Evolutionary conservation across 345 rosid genomes (phyloP), one percentile per base, ranked within the genome.

Genomic region (Cochlearia excelsa): DNA sequence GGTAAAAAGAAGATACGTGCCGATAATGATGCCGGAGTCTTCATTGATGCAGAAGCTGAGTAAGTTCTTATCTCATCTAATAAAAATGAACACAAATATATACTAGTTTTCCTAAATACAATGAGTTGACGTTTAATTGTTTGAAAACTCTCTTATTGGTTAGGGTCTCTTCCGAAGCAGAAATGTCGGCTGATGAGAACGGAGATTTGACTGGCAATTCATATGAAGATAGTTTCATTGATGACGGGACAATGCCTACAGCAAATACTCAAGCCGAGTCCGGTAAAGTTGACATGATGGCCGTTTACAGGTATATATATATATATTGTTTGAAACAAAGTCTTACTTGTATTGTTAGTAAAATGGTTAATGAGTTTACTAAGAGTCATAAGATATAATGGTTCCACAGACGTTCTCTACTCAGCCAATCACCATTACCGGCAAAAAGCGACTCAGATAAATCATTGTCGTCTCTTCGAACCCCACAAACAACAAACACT

Each of bases 1-100:
- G 96, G 93, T 78, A 77, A 77, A 72, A 80, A 35, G 77, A 78
- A 75, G 75, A 75, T n/a, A 16, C 33, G 7, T 3, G 37, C 28
- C 11, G 57, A 39, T 57, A 68, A 60, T 68, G 80, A 60, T 68
- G 80, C 67, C 29, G 67, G 63, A 68, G 67, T 68, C 57, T 86
- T 80, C 70, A 79, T 92, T 59, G 98, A 92, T 27, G 89, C 76
- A 54, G 93, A 88, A 75, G 96, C 96, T 2, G 96, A 84, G 96
- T 88, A 80, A 83, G 96, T 77, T 67, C 9, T 54, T 30, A 58
- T 60, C 27, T 51, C 8, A 31, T 59, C 61, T 40, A 9, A 27
- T 41, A 9, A 27, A 50, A 46, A 2, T 11, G 30, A 44, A 47
- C 48, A 51, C 26, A 51, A 37, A 66, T 39, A 35, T 63, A 7